A percentile compares a stretch with the other conserved stretches of the same genome.
Evolutionary conservation across 345 rosid genomes (phyloP).

Genomic region (Rhodamnia argentea): DNA sequence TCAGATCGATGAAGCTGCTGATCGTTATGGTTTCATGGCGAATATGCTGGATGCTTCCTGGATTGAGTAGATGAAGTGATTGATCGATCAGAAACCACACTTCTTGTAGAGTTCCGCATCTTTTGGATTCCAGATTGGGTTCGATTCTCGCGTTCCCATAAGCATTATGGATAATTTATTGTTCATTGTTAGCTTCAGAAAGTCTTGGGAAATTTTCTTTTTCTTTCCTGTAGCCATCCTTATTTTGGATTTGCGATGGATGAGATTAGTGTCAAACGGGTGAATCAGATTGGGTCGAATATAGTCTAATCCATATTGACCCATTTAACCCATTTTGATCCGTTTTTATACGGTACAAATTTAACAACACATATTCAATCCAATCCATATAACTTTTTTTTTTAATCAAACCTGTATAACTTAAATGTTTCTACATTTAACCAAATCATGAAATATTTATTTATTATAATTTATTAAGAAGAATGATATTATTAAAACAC

Average conservation of each 20-base stretch:
- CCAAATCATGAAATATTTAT: too few relatives aligned
- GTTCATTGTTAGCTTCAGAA: not conserved
- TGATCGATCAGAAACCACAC: not conserved
- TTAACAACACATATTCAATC: too few relatives aligned
- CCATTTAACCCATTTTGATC: too few relatives aligned
- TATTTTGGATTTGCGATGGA: not conserved
- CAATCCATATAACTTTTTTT: too few relatives aligned
- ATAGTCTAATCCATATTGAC: too few relatives aligned
- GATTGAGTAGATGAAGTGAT: constrained; percentile 29
- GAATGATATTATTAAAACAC: too few relatives aligned
- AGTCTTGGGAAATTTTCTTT: not conserved
- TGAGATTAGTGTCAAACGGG: not conserved
- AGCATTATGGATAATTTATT: not conserved
- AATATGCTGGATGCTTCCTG: constrained; percentile 62
- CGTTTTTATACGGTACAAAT: too few relatives aligned
- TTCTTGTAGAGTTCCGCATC: not conserved
- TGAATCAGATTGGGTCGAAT: too few relatives aligned
- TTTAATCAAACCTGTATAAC: too few relatives aligned
- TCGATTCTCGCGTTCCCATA: not conserved
- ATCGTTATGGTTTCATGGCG: constrained; percentile 76
- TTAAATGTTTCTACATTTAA: too few relatives aligned
- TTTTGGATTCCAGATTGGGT: not conserved
- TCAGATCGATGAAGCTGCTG: constrained; percentile 88
- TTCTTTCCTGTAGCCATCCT: not conserved
- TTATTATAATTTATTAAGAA: too few relatives aligned